A percentile compares a stretch with the other conserved stretches of the same genome.
phyloP scores from a whole-genome alignment of 129 eudicot species.

The Pseudognaphalium luteoalbum region DNA sequence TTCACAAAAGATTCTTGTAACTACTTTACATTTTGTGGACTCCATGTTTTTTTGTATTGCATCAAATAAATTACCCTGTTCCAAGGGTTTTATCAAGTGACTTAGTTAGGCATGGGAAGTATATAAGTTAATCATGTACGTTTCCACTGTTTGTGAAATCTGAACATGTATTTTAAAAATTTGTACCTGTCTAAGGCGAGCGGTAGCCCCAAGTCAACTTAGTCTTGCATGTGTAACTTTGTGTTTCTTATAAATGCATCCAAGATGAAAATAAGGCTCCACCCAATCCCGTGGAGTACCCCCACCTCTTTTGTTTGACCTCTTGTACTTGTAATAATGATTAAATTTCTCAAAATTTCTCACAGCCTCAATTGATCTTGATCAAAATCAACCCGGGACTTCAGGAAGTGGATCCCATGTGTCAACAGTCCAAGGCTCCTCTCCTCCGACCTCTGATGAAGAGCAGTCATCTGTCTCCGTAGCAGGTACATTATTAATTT shows the following conservation, averaged over 20 bases:
- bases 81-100: background rate
- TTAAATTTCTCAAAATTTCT: background rate
- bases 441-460: background rate
- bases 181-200: background rate
- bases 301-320: no score
- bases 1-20: background rate
- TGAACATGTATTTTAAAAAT: background rate
- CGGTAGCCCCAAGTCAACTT: no score
- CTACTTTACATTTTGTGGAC: background rate
- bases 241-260: no score
- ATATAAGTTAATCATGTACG: background rate
- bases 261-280: no score
- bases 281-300: no score
- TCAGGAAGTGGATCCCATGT: no score
- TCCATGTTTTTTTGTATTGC: background rate
- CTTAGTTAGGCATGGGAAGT: background rate
- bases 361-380: background rate
- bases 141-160: background rate
- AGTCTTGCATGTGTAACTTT: no score
- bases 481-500: background rate
- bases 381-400: no score
- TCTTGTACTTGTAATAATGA: no score
- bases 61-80: background rate
- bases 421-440: background rate
- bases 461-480: background rate